These are phyloP conservation scores for Claviceps sp. DNA, from an alignment of 2,329 filamentous ascomycete species.

Conservation along the genomic window DNA sequence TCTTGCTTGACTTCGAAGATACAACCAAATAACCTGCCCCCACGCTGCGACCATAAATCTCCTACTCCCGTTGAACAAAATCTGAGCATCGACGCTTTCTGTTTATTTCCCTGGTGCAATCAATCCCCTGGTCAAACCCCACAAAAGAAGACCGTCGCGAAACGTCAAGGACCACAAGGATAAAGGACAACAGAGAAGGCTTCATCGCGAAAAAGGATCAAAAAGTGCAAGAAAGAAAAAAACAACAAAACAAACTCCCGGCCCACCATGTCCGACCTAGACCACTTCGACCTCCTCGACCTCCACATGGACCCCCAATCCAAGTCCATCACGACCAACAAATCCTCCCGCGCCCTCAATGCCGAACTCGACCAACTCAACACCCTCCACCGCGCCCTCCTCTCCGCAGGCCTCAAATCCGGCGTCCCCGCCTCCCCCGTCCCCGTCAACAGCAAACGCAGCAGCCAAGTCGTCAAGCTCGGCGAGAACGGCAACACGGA, in stretches of 20 bases:
- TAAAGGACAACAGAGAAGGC: background rate
- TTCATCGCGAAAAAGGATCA: background rate
- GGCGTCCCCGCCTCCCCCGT: constrained; percentile 71
- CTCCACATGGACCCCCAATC: constrained; percentile 69
- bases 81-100: no score
- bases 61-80: no score
- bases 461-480: constrained; percentile 76
- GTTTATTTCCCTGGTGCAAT: no score
- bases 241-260: background rate
- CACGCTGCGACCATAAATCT: no score
- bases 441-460: constrained; percentile 85
- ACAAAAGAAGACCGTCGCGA: background rate
- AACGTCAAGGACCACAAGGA: background rate
- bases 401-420: constrained; percentile 44
- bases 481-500: constrained; percentile 75
- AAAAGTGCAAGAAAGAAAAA: background rate
- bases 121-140: no score
- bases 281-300: constrained; percentile 71
- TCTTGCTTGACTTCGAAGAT: background rate
- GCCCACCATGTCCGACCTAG: constrained; percentile 39
- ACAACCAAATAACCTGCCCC: no score
- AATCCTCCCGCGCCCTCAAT: constrained; percentile 36
- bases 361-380: constrained; percentile 64
- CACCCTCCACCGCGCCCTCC: constrained; percentile 59
- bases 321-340: constrained; percentile 51